These are phyloP conservation scores for Populus davidiana DNA, from an alignment of 345 rosid species.

Conservation along the genomic window DNA sequence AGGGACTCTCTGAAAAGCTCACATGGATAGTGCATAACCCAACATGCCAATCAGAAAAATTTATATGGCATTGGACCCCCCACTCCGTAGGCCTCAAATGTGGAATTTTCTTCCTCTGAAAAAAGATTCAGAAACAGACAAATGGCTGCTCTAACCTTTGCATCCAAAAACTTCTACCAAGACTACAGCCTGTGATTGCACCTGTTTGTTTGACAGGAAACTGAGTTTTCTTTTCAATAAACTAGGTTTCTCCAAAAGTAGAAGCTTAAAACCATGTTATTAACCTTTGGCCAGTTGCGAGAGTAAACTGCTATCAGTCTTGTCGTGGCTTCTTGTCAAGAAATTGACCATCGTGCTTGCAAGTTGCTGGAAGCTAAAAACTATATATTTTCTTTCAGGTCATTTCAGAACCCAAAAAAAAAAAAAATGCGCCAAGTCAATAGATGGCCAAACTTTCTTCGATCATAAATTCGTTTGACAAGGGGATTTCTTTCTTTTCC, in stretches of 20 bases:
- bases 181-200: not conserved
- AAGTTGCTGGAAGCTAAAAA: too few species aligned
- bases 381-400: not conserved
- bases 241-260: not conserved
- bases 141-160: not conserved
- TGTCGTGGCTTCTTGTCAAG: too few species aligned
- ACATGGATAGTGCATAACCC: not conserved
- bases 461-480: not conserved
- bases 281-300: not conserved
- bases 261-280: not conserved
- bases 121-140: not conserved
- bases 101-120: not conserved
- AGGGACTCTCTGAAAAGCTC: conserved; percentile 5
- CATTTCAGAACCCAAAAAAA: not conserved
- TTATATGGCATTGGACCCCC: not conserved
- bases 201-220: not conserved
- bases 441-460: not conserved
- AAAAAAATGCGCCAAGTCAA: not conserved
- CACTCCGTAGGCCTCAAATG: not conserved
- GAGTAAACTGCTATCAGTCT: not conserved
- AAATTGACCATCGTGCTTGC: not conserved
- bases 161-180: not conserved
- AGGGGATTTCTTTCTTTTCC: not conserved
- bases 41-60: not conserved
- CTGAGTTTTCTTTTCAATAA: not conserved